Evolutionary conservation across 2,329 filamentous ascomycete genomes (phyloP).

Genomic region (Aureobasidium vineae): DNA sequence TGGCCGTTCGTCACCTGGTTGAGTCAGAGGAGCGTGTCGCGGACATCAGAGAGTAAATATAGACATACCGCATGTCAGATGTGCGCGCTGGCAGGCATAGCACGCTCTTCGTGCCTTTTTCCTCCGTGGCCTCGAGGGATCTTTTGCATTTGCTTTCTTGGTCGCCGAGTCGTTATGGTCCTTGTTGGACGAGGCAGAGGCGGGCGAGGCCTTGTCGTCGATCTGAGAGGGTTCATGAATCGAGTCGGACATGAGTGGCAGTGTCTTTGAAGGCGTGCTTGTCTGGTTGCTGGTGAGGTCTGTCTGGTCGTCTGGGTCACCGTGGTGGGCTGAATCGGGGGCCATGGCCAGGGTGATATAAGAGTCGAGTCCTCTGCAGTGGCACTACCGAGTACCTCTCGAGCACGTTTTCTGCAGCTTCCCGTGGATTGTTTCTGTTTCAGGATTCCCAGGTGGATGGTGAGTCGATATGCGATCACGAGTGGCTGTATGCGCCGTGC

Average conservation of each 20-base stretch:
- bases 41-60: not conserved
- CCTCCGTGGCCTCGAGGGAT: slow-evolving; percentile 80
- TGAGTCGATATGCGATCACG: slow-evolving; percentile 17
- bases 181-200: slow-evolving; percentile 30
- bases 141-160: slow-evolving; percentile 64
- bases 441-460: slow-evolving; percentile 21
- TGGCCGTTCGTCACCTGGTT: slow-evolving; percentile 78
- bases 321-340: slow-evolving; percentile 34
- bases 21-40: not conserved
- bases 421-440: slow-evolving; percentile 24
- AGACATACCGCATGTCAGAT: slow-evolving; percentile 94
- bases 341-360: slow-evolving; percentile 21
- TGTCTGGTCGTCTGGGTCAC: not conserved
- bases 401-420: slow-evolving; percentile 26
- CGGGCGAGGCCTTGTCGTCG: slow-evolving; percentile 40
- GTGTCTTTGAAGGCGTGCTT: not conserved
- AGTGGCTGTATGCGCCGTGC: slow-evolving; percentile 24
- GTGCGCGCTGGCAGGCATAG: slow-evolving; percentile 93
- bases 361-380: not conserved
- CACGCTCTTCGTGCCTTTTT: slow-evolving; percentile 97
- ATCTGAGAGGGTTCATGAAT: slow-evolving; percentile 41
- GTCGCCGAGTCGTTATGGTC: slow-evolving; percentile 38
- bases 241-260: slow-evolving; percentile 45
- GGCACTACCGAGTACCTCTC: not conserved
- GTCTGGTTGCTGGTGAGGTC: slow-evolving; percentile 5